Conservation (phyloP, 768 basidiomycete species). For the Leccinum aurantiacum region DNA sequence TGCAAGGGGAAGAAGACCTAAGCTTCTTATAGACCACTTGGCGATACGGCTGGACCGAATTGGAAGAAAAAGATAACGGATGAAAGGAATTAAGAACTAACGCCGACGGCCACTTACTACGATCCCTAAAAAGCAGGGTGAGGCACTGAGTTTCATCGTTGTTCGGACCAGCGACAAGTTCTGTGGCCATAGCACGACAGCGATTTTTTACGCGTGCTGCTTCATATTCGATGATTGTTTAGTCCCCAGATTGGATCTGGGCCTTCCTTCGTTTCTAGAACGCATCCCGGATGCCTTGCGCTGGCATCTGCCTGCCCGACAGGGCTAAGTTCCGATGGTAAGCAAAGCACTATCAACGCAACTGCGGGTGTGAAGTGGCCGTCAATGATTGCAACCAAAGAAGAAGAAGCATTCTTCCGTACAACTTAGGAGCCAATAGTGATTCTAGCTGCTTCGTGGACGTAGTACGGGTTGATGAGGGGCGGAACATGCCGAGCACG, state of each 20-base stretch:
- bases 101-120: background rate
- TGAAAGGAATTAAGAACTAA: background rate
- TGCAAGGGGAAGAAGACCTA: background rate
- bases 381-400: background rate
- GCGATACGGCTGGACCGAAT: background rate
- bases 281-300: background rate
- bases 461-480: too few species aligned
- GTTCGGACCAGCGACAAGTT: background rate
- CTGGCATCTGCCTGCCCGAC: background rate
- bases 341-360: background rate
- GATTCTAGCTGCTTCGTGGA: too few species aligned
- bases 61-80: background rate
- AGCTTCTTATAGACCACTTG: background rate
- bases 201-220: background rate
- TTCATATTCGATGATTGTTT: background rate
- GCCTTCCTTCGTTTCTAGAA: background rate
- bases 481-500: background rate
- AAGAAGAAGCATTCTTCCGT: too few species aligned
- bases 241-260: background rate
- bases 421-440: too few species aligned
- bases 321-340: background rate
- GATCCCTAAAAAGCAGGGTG: background rate
- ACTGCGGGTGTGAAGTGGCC: background rate
- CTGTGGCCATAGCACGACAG: background rate
- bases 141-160: too few species aligned